Base-by-base conservation (phyloP, 108 stramenopile genomes). In the Discostella pseudostelligera region DNA sequence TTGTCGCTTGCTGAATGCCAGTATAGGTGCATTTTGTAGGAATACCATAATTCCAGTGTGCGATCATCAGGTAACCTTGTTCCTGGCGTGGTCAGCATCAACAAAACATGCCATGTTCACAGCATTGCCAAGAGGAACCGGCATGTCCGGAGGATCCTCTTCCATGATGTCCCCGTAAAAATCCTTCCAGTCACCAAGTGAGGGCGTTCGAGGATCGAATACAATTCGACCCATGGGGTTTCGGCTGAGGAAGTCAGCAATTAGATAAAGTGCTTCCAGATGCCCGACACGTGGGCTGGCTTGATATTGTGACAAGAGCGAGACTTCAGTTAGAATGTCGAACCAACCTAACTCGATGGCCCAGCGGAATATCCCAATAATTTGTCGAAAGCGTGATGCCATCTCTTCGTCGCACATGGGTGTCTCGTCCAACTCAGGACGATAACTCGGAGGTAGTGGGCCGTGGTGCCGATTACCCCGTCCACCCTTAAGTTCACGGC, bases 61-160 rank as follows among this genome's bases (percentile, higher is more conserved):
- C 0, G 80, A 81, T 37, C 85, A 42, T 21, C 80, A 36, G 1
- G 82, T 83, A 3, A 69, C 61, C n/a, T 46, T 51, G 54, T 73
- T 50, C 11, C 77, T 77, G 2, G 81, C 84, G 48, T 81, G 82
- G 42, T 79, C 63, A 7, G 76, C 63, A 40, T 75, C 67, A 14
- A 75, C 51, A 29, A 42, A 75, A n/a, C 13, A 14, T 12, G 3
- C 3, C 5, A 69, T 64, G 2, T 4, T 46, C 44, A 69, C 62
- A 5, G 69, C 32, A 3, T 76, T 56, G 0, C 69, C 62, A 40
- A 62, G 62, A 1, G 74, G 74, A 17, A 39, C 12, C 0, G 74
- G 66, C 59, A 60, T 67, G 17, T 62, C 39, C n/a, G 37, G 39
- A 10, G 67, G 74, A 10, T 54, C 39, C 22, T 58, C 65, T 39